Evolutionary conservation across 2,329 filamentous ascomycete species (phyloP).

Genomic region (Colletotrichum cuscutae): DNA sequence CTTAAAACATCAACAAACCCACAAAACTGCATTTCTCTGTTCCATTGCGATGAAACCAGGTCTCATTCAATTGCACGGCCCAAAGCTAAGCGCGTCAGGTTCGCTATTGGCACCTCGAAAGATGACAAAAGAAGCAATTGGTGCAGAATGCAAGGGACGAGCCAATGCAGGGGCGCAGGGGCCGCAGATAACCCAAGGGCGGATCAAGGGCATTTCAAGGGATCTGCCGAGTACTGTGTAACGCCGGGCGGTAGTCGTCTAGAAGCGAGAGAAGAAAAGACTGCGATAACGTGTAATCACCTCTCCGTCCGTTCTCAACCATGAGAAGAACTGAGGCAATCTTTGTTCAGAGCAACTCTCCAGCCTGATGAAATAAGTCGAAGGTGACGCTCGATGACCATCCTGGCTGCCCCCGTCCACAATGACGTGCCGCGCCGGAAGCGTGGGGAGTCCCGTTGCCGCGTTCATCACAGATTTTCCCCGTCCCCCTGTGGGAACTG

Average conservation of each 20-base stretch:
- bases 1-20: neutral
- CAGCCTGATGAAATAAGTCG: neutral
- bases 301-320: too few species aligned
- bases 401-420: neutral
- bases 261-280: neutral
- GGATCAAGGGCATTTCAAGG: neutral
- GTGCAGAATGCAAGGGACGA: constrained; percentile 25
- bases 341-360: neutral
- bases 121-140: neutral
- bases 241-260: neutral
- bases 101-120: neutral
- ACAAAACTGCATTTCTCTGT: neutral
- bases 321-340: neutral
- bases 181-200: neutral
- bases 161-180: constrained; percentile 7
- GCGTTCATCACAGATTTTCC: neutral
- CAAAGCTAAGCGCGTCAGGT: neutral
- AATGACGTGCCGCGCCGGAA: neutral
- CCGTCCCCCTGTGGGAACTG: neutral
- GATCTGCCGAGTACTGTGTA: neutral
- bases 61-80: neutral
- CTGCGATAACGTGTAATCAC: neutral
- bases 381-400: neutral
- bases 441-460: neutral
- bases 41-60: neutral